Conservation (phyloP, 768 basidiomycete genomes). For the Solioccasus polychromus region DNA sequence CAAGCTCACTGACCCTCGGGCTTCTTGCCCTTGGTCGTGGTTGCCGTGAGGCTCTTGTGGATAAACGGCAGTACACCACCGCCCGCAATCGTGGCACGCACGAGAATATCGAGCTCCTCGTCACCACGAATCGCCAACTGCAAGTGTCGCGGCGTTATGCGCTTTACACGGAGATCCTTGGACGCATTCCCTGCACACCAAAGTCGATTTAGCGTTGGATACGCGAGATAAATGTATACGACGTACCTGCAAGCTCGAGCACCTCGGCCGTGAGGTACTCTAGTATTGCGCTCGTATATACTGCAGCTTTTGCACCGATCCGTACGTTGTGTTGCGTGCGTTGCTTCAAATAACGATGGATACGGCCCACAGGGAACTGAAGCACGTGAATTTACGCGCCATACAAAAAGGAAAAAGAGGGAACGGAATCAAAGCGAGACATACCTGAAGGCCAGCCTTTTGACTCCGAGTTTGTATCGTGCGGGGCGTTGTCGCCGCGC, state of each 20-base stretch:
- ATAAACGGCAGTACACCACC: constrained; percentile 88
- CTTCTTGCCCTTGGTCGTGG: constrained; percentile 48
- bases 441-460: constrained; percentile 85
- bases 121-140: constrained; percentile 97
- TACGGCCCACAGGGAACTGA: constrained; percentile 96
- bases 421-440: constrained; percentile 9
- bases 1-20: constrained; percentile 30
- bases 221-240: background rate
- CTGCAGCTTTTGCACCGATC: constrained; percentile 96
- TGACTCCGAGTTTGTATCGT: constrained; percentile 69
- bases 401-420: background rate
- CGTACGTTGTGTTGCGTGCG: constrained; percentile 92
- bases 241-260: constrained; percentile 87
- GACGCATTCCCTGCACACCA: constrained; percentile 79
- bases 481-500: constrained; percentile 31
- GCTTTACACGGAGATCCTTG: constrained; percentile 95
- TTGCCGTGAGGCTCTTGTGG: constrained; percentile 72
- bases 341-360: constrained; percentile 92
- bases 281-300: constrained; percentile 93
- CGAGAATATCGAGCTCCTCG: constrained; percentile 94
- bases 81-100: constrained; percentile 90
- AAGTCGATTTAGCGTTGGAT: background rate
- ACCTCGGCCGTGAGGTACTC: constrained; percentile 98
- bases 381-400: background rate
- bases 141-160: constrained; percentile 93